Evolutionary conservation across 2,329 filamentous ascomycete species (phyloP), one percentile per base, ranked within the genome.

Genomic region (Colletotrichum tropicale): DNA sequence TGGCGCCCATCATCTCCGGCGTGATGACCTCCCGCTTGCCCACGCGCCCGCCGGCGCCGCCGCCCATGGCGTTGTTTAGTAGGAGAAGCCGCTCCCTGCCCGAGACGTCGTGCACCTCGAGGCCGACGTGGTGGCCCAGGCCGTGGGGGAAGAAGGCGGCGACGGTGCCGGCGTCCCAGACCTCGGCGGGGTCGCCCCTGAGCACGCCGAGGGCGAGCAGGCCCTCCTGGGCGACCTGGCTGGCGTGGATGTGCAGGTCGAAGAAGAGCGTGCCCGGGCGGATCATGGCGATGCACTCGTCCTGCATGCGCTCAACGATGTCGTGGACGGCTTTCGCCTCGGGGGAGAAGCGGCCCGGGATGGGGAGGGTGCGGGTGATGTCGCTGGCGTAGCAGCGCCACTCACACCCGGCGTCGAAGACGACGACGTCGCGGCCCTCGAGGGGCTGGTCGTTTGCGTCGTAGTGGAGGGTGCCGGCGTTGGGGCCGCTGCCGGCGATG

Each of bases 321-420:
- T 91, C 88, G 82, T 98, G 96, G 68, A 98, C 93, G 12, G 91
- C 90, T 64, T 90, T 89, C 1, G 93, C 93, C 82, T 96, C 94
- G 16, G 88, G 83, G 0, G 91, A 91, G 79, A 95, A 98, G 1
- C 77, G 73, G 8, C 94, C 94, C 16, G 89, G 90, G 26, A 98
- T 86, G 6, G 96, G 96, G 78, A 98, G 92, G 0, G 96, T 97
- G 48, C 96, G 92, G 0, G 97, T 98, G 32, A 98, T 92, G 83
- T 98, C 96, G 73, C 94, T 94, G 34, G 95, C 95, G 83, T 99
- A 98, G 79, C 94, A 93, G 65, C 92, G 86, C 85, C 93, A 98
- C 84, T 98, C 96, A 78, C 93, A 94, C 4, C 95, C 96, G 2
- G 96, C 96, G 82, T 99, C 96, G 6, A 99, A 88, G 24, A 98